Evolutionary conservation across 805 yeast genomes (phyloP), one percentile per base, ranked within the genome.

Genomic region (Schwanniomyces vanrijiae): DNA sequence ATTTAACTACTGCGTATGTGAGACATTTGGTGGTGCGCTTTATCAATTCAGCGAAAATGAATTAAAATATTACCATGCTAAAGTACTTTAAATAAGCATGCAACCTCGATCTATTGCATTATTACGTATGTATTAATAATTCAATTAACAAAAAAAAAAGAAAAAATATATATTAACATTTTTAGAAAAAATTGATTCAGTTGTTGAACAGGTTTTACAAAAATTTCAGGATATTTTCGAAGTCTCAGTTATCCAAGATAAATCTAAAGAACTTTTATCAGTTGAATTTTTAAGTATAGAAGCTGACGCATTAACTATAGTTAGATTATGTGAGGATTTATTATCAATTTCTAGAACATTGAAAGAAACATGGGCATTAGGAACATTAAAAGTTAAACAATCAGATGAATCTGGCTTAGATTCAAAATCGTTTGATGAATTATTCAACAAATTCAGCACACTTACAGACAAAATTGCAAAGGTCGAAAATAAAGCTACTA

Each of bases 211-310:
- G 48, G 63, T 81, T 34, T 68, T 80, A 25, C 76, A 72, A 46
- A 78, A 79, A 55, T 77, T 78, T 45, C 80, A 77, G 55, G 82
- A 78, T 46, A 76, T 79, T 25, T 66, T 80, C 41, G 81, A 78
- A 46, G 70, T 78, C 2, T 70, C 81, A 13, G 61, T 70, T 33
- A 64, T 68, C 25, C 65, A 65, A 44, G 75, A 68, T 46, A 73
- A 73, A 48, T 64, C 76, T 13, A 64, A 65, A 38, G 78, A 73
- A 48, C 52, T 68, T 20, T 52, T 72, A 29, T 77, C 83, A 0
- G 76, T 79, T n/a, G 84, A 81, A 51, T 73, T 81, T 28, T 62
- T 81, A 16, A 81, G 81, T 14, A 77, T 81, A 21, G 84, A 81
- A 53, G 69, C 80, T 18, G 78, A 78, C 52, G 74, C 83, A 0